Evolutionary conservation across 1,284 basidiomycete species (phyloP), one percentile per base, ranked within the genome.

Genomic region (Leccinum pseudoinsigne): DNA sequence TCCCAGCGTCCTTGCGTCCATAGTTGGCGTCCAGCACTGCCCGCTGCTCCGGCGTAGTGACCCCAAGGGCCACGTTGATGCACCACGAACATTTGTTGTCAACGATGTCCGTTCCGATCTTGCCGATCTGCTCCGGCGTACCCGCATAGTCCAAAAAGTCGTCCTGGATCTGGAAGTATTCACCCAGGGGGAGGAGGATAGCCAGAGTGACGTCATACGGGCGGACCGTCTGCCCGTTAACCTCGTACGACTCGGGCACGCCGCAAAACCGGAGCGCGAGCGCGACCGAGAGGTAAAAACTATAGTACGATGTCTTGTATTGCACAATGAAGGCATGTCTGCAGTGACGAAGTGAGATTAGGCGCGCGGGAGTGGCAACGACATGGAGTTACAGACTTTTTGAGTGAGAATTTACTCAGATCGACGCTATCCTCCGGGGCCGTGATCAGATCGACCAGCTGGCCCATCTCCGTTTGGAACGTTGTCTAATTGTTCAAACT

Each of bases 31-130:
- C 86, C 38, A 83, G 85, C 68, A 87, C 72, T 51, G 74, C 74
- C 50, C 79, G 86, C 82, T 84, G 94, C 74, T 72, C 80, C 1
- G 84, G 78, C 2, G 77, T 80, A 3, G 83, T 86, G 57, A 81
- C 71, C 16, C 83, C 80, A 65, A 99, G 84, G 36, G 95, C 97
- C 18, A 88, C 89, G 79, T 98, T 98, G 78, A 99, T 83, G 74
- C 92, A 91, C 97, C 97, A 99, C 50, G 92, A 93, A 81, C 97
- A 99, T 81, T 99, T 99, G 87, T 98, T 98, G 80, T 99, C 97
- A 63, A 97, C 79, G 72, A 99, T 99, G 78, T 99, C 97, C 21
- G 97, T 98, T 36, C 97, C 97, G 68, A 98, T 87, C 82, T 99
- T 99, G 67, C 97, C 97, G 62, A 98, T 93, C 69, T 93, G 86